Base-by-base conservation (phyloP, 164 flowering plant genomes). In the Vitis cinerea region DNA sequence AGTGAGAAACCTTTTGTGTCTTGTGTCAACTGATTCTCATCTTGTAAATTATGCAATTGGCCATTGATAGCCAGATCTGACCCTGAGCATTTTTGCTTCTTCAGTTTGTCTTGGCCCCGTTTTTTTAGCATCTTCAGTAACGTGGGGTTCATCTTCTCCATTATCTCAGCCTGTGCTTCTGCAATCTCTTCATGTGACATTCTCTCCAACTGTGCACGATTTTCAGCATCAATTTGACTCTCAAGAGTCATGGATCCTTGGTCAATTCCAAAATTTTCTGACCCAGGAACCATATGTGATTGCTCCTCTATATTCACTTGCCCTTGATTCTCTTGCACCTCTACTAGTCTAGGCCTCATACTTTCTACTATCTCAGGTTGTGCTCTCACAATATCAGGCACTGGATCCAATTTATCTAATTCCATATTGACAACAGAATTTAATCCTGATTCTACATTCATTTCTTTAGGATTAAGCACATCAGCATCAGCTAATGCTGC, bases 191-290 rank as follows among this genome's bases (percentile, higher is more conserved):
- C 87, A 19, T 80, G 65, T 47, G 97, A 87, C 99, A 93, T 93
- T 63, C 71, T 71, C 56, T 80, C 76, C 52, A 96, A 70, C 47
- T 77, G 78, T 15, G 88, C 84, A 59, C 74, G 80, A 71, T 91
- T 96, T 76, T 93, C 99, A 50, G 86, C 90, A 83, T 96, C 97
- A 81, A 96, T 96, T 74, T 95, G 86, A 80, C 77, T 77, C 80
- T 84, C 84, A 61, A 84, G 80, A 60, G 89, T 69, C 60, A 37
- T 9, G 51, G 72, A 50, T 2, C 55, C 77, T 50, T 54, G 78
- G 57, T 69, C 85, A 78, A 15, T 63, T 17, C 52, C 74, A 30
- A 66, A 27, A 12, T 52, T 56, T 29, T 54, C 59, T 4, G 65
- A 23, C 61, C 64, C 23, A 56, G 65, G 65, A 60, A 14, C 63